Percentiles rank a stretch among this genome's conserved stretches.
These are phyloP conservation scores for Piedraia hortae DNA, from an alignment of 2,329 filamentous ascomycete genomes.

Conservation along the genomic window DNA sequence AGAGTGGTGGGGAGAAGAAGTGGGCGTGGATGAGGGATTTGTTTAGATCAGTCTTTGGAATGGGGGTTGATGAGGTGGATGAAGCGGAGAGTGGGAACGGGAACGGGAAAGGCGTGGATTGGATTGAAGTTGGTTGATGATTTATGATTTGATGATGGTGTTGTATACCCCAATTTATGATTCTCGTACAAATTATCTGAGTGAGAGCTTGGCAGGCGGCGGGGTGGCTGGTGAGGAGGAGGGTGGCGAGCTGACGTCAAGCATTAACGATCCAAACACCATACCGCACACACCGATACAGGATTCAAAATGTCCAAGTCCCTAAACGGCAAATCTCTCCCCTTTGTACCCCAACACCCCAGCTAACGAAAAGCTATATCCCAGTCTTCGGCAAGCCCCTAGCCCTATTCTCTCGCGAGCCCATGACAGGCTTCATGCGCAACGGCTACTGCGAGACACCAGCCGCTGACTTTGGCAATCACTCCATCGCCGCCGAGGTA, in stretches of 20 bases:
- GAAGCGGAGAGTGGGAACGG: constrained; percentile 5
- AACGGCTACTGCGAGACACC: constrained; percentile 33
- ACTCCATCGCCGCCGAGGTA: constrained; percentile 29
- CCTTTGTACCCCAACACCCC: not conserved
- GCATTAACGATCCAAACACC: no score
- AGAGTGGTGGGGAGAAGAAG: no score
- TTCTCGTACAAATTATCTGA: no score
- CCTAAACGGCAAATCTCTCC: constrained; percentile 8
- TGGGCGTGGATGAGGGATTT: constrained; percentile 61
- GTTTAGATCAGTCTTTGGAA: constrained; percentile 62
- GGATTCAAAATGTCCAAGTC: constrained; percentile 14
- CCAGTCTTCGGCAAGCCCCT: constrained; percentile 31
- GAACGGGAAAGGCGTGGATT: no score
- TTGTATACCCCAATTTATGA: no score
- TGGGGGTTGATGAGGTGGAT: constrained; percentile 45
- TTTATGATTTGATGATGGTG: no score
- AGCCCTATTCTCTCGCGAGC: constrained; percentile 26
- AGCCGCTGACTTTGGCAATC: constrained; percentile 28
- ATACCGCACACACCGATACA: no score
- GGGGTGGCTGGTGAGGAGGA: no score
- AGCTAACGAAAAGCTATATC: constrained; percentile 1
- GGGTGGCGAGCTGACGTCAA: no score
- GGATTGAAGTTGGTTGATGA: no score
- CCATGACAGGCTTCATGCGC: constrained; percentile 32
- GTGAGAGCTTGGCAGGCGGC: no score